These are phyloP conservation scores for Fusarium sp. DNA, from an alignment of 2,329 filamentous ascomycete genomes.

Conservation along the genomic window DNA sequence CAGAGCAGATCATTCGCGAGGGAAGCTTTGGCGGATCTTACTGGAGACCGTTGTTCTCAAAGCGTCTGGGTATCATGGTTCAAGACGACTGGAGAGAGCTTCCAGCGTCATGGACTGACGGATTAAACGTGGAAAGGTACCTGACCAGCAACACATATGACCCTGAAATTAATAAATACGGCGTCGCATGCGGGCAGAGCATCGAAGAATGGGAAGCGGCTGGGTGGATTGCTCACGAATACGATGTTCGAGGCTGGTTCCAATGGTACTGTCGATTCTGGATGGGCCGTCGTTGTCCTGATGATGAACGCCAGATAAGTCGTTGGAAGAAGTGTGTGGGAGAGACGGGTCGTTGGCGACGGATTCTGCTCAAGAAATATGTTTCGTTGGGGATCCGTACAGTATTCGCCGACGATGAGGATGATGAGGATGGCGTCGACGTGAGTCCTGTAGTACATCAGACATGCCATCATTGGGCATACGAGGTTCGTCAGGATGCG, in stretches of 20 bases:
- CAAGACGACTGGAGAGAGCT: conserved; percentile 22
- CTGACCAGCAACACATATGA: conserved; percentile 8
- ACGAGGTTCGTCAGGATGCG: conserved; percentile 18
- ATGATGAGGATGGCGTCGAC: conserved; percentile 7
- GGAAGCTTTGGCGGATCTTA: conserved; percentile 31
- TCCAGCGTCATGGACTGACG: conserved; percentile 3
- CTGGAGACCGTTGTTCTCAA: conserved; percentile 16
- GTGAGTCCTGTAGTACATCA: conserved; percentile 29
- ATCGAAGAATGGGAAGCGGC: conserved; percentile 34
- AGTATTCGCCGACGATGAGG: conserved; percentile 14
- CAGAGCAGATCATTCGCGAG: conserved; percentile 22
- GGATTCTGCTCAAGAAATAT: conserved; percentile 20
- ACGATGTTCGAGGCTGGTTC: conserved; percentile 24
- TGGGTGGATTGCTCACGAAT: conserved; percentile 24
- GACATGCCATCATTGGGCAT: conserved; percentile 29
- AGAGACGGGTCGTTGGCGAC: conserved; percentile 22
- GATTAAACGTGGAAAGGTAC: conserved; percentile 8
- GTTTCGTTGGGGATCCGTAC: conserved; percentile 22
- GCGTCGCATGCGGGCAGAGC: conserved; percentile 22
- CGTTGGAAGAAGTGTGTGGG: conserved; percentile 32
- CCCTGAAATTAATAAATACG: conserved; percentile 28
- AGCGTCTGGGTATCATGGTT: neutral
- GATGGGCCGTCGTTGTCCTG: conserved; percentile 21
- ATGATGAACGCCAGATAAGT: conserved; percentile 29
- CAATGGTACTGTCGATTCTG: conserved; percentile 29